These are phyloP conservation scores for Colletotrichum eleusines DNA, from an alignment of 2,329 filamentous ascomycete genomes.

Conservation along the genomic window DNA sequence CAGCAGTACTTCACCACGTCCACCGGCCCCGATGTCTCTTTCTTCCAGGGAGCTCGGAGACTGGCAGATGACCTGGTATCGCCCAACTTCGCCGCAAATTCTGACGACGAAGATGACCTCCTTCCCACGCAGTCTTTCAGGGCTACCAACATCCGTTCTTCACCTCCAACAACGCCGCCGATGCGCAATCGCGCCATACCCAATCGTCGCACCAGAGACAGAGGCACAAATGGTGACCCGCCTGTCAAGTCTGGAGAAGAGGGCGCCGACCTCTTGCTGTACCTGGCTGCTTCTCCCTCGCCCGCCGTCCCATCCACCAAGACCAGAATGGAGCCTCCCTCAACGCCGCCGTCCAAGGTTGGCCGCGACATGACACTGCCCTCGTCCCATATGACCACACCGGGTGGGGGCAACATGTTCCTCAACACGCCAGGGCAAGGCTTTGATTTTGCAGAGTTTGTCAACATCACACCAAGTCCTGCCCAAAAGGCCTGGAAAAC, in stretches of 20 bases:
- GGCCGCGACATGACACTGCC: constrained; percentile 76
- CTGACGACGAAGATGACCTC: constrained; percentile 87
- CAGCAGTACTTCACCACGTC: constrained; percentile 81
- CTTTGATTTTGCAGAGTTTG: constrained; percentile 96
- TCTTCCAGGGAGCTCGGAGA: constrained; percentile 79
- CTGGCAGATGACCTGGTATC: constrained; percentile 73
- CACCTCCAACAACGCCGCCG: constrained; percentile 87
- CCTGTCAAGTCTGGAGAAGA: constrained; percentile 77
- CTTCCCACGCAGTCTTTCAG: constrained; percentile 82
- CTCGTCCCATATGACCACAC: constrained; percentile 91
- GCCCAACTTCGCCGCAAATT: constrained; percentile 71
- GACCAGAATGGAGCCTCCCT: constrained; percentile 74
- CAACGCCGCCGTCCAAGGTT: constrained; percentile 78
- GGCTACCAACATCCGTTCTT: constrained; percentile 74
- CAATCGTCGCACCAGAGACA: constrained; percentile 62
- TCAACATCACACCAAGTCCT: constrained; percentile 96
- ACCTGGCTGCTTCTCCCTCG: constrained; percentile 91
- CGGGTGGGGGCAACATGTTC: constrained; percentile 76
- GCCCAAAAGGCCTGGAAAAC: constrained; percentile 93
- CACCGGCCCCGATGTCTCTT: constrained; percentile 79
- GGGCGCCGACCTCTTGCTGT: constrained; percentile 83
- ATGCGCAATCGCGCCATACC: constrained; percentile 66
- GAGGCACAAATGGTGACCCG: constrained; percentile 54
- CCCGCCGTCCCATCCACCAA: constrained; percentile 73
- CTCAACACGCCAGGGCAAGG: constrained; percentile 83